A percentile compares a stretch with the other conserved stretches of the same genome.
phyloP scores from a whole-genome alignment of 2,329 filamentous ascomycete species.

The Venturia oleaginea region DNA sequence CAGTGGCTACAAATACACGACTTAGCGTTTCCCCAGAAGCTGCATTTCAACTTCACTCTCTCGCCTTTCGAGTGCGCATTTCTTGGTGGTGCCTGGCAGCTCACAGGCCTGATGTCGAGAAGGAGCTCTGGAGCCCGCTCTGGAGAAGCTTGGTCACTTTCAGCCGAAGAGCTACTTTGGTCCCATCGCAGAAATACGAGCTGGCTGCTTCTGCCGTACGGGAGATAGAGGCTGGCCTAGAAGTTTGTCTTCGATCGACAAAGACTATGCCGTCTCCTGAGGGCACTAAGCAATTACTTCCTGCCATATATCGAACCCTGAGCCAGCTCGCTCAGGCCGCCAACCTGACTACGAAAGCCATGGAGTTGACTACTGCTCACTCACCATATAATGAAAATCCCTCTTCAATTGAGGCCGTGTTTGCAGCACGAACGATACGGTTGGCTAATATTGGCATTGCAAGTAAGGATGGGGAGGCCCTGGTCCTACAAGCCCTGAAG shows the following conservation, averaged over 20 bases:
- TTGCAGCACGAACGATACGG: slow-evolving; percentile 3
- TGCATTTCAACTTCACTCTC: slow-evolving; percentile 53
- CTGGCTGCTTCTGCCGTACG: not conserved
- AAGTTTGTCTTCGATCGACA: not conserved
- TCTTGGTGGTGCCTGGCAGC: slow-evolving; percentile 56
- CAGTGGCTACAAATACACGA: slow-evolving; percentile 33
- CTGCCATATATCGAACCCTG: slow-evolving; percentile 1
- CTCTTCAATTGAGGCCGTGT: not conserved
- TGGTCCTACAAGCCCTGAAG: slow-evolving; percentile 19
- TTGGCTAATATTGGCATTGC: slow-evolving; percentile 7
- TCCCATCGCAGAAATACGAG: slow-evolving; percentile 29
- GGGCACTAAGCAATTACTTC: not conserved
- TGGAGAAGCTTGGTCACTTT: slow-evolving; percentile 55
- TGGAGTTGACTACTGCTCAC: not conserved
- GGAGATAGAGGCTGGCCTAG: not conserved
- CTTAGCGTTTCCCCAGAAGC: slow-evolving; percentile 48
- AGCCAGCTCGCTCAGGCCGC: slow-evolving; percentile 9
- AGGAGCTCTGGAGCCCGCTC: slow-evolving; percentile 58
- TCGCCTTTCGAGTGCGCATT: slow-evolving; percentile 54
- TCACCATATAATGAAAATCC: not conserved
- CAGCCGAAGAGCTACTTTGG: slow-evolving; percentile 39
- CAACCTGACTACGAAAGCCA: slow-evolving; percentile 1
- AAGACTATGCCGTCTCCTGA: not conserved
- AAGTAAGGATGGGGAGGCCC: not conserved
- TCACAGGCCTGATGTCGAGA: slow-evolving; percentile 35